These are phyloP conservation scores for Paraleonurus japonicus DNA, from an alignment of 257 asterid species.

Conservation along the genomic window DNA sequence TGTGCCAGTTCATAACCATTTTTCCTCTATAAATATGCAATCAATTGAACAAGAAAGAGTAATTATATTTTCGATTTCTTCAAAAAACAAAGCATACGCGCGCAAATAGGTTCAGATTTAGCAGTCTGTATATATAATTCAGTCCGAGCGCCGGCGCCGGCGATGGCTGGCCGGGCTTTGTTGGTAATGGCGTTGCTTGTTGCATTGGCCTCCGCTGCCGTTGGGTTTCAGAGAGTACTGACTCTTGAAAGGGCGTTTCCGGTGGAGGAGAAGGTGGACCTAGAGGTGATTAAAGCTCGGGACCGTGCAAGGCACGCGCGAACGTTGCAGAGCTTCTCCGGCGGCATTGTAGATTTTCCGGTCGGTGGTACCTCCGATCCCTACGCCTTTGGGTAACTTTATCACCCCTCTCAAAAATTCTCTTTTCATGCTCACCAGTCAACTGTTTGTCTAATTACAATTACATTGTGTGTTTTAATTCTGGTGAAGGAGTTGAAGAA, in stretches of 20 bases:
- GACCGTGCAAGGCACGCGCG: slow-evolving; percentile 83
- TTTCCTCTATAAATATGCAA: background rate
- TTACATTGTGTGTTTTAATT: background rate
- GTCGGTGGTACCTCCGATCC: slow-evolving; percentile 84
- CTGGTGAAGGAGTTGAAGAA: slow-evolving; percentile 2
- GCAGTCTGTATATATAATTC: background rate
- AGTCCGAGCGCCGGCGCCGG: slow-evolving; percentile 34
- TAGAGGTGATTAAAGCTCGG: slow-evolving; percentile 61
- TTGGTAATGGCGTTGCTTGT: slow-evolving; percentile 36
- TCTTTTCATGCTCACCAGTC: background rate
- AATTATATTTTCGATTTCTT: slow-evolving; percentile 5
- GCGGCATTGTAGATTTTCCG: slow-evolving; percentile 72
- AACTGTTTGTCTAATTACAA: background rate
- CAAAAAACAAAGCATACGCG: background rate
- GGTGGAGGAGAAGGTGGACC: slow-evolving; percentile 41
- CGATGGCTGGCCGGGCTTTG: slow-evolving; percentile 43
- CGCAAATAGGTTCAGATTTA: background rate
- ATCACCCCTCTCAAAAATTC: background rate
- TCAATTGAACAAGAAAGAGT: slow-evolving; percentile 1
- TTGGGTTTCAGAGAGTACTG: slow-evolving; percentile 42
- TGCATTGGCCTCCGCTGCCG: slow-evolving; percentile 30
- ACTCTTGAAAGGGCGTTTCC: slow-evolving; percentile 65
- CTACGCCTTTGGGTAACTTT: slow-evolving; percentile 65
- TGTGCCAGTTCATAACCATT: background rate
- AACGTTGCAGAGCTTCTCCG: slow-evolving; percentile 55